Base-by-base conservation (phyloP, 2,329 filamentous ascomycete species). In the Xylariales sp. region DNA sequence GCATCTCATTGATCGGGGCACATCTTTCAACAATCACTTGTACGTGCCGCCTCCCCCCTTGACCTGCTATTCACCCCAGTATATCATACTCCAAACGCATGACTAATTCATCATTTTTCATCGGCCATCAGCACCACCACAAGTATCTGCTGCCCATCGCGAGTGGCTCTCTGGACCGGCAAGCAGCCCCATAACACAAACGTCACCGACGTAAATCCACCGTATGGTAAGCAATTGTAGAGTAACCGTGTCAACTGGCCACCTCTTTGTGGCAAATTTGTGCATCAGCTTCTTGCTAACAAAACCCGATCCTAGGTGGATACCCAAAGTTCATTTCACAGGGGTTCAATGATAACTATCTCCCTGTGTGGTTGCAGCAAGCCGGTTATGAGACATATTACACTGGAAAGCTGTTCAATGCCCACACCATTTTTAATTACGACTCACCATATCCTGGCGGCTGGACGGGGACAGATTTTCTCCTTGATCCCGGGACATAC, bases 311-410 rank as follows among this genome's bases (percentile, higher is more conserved):
- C 23, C 5, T 37, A 62, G 70, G 74, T 15, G 75, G 76, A 4
- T 88, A 81, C 48, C 75, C 77, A 2, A 85, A 85, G 49, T 83
- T 87, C 40, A 61, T 86, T 12, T 62, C 63, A 4, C 68, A 83
- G 37, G 82, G 83, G 1, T 69, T 78, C 42, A 85, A 87, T 41
- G 70, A 81, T 2, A 72, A 81, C 24, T 86, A 83, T 43, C 67
- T 88, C 0, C 83, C 83, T 0, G 55, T 87, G 0, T 88, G 83
- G 82, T 59, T 88, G n/a, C 79, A 85, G 20, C 29, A 73, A 4
- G 76, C 74, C 0, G 82, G 81, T 0, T 87, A 87, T 52, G 75
- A 77, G 46, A 86, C 83, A 0, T 86, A 84, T 51, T 88, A 87
- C 49, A 77, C 76, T 0, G 84, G 81, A n/a, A 88, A 88, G 52